phyloP scores from a whole-genome alignment of 148 eudicot species.

The Rhododendron griersonianum region DNA sequence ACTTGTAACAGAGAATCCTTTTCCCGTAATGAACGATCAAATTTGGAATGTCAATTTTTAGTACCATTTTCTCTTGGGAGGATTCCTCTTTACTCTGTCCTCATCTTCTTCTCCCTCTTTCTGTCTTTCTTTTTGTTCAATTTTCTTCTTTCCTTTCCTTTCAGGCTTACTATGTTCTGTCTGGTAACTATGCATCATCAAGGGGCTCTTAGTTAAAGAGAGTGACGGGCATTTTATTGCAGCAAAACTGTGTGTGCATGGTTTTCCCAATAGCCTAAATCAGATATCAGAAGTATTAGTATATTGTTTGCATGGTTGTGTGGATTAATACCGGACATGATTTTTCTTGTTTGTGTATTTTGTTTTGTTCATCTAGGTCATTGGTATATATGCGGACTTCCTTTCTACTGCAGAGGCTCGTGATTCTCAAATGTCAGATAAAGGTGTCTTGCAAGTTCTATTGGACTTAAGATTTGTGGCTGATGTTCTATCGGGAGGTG shows the following conservation, averaged over 20 bases:
- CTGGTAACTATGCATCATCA: neutral
- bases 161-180: neutral
- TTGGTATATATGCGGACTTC: slow-evolving; percentile 58
- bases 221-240: neutral
- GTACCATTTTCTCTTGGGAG: neutral
- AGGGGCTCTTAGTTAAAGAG: neutral
- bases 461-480: slow-evolving; percentile 81
- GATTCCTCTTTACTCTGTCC: neutral
- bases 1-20: neutral
- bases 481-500: slow-evolving; percentile 79
- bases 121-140: neutral
- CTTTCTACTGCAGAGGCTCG: slow-evolving; percentile 30
- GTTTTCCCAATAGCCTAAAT: neutral
- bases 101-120: neutral
- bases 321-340: neutral
- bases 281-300: neutral
- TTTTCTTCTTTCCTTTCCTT: neutral
- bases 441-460: slow-evolving; percentile 77
- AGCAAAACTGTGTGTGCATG: neutral
- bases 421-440: slow-evolving; percentile 64
- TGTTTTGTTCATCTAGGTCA: slow-evolving; percentile 40
- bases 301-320: slow-evolving; percentile 1
- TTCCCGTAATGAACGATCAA: neutral
- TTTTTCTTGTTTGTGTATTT: slow-evolving; percentile 8
- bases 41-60: neutral